Percentiles rank a stretch among this genome's conserved stretches.
Conservation (phyloP, 768 basidiomycete species). For the Termitomyces sp. region DNA sequence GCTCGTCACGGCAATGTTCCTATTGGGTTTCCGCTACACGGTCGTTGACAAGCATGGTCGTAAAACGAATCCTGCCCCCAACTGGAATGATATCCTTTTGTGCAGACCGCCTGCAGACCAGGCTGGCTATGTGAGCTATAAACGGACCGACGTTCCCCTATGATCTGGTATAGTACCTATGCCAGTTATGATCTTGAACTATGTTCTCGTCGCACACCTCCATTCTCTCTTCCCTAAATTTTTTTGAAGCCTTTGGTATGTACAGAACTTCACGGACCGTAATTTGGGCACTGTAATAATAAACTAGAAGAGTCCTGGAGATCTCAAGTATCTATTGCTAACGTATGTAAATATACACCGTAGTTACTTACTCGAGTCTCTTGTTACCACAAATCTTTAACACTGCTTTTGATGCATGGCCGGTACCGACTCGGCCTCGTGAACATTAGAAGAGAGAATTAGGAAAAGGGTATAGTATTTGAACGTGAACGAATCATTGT, state of each 20-base stretch:
- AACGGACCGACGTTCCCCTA: constrained; percentile 29
- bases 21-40: constrained; percentile 56
- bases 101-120: constrained; percentile 53
- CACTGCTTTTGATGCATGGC: not conserved
- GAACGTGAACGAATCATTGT: constrained; percentile 2
- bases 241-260: constrained; percentile 1
- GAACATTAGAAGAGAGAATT: not conserved
- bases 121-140: constrained; percentile 49
- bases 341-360: constrained; percentile 14
- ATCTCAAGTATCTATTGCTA: constrained; percentile 17
- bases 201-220: not conserved
- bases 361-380: not conserved
- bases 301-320: constrained; percentile 9
- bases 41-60: constrained; percentile 51
- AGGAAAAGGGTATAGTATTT: constrained; percentile 3
- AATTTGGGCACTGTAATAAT: constrained; percentile 6
- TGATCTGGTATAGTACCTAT: constrained; percentile 15
- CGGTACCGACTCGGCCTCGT: constrained; percentile 9
- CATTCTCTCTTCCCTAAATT: not conserved
- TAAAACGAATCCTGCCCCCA: constrained; percentile 41
- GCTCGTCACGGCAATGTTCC: constrained; percentile 59
- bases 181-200: not conserved
- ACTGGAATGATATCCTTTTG: constrained; percentile 74
- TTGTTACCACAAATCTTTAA: not conserved
- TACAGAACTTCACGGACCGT: constrained; percentile 1